Conservation (phyloP, 2,329 filamentous ascomycete species). For the Cucurbitaria berberidis region DNA sequence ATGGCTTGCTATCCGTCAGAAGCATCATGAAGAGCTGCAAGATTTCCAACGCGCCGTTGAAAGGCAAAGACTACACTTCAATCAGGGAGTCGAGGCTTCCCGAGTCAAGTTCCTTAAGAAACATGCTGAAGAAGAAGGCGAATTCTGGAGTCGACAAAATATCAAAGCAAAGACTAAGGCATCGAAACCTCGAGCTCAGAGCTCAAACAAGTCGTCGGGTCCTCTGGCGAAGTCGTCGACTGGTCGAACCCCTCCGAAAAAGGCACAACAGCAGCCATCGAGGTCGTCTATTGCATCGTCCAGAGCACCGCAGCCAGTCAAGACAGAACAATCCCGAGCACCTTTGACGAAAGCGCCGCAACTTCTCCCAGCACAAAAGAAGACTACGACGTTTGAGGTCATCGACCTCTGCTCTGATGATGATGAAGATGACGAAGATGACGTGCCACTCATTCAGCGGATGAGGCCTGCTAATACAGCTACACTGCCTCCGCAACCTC, state of each 20-base stretch:
- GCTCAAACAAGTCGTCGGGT: neutral
- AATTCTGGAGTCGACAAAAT: slow-evolving; percentile 7
- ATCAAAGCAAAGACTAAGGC: neutral
- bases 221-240: neutral
- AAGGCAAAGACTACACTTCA: neutral
- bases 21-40: slow-evolving; percentile 1
- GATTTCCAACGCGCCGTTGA: neutral
- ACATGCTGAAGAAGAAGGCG: slow-evolving; percentile 11
- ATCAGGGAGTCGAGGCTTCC: neutral
- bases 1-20: slow-evolving; percentile 6
- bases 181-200: neutral
- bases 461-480: neutral
- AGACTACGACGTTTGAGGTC: neutral
- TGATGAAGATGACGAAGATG: slow-evolving; percentile 11
- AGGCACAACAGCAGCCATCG: neutral
- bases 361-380: neutral
- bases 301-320: neutral
- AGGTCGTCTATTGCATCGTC: neutral
- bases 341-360: neutral
- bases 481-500: neutral
- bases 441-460: neutral
- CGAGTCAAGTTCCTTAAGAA: neutral
- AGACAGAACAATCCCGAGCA: neutral
- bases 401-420: slow-evolving; percentile 17
- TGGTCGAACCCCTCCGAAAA: neutral